Evolutionary conservation across 768 basidiomycete species (phyloP).

Genomic region (Lepiota venenata): DNA sequence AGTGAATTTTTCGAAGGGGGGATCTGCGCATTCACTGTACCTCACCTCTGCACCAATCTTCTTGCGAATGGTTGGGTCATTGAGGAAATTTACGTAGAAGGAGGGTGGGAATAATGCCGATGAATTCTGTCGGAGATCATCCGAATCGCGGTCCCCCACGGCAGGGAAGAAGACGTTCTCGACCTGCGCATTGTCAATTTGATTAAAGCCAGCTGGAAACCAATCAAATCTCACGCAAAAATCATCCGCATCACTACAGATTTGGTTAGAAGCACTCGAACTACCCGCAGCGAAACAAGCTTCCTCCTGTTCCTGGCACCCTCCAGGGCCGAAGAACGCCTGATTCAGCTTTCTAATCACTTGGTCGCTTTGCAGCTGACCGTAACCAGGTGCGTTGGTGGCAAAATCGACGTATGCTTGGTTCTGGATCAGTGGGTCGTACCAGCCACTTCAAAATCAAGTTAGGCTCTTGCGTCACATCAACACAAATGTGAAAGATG

Average conservation of each 20-base stretch:
- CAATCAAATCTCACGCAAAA: constrained; percentile 45
- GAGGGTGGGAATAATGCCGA: constrained; percentile 53
- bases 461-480: neutral
- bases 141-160: constrained; percentile 46
- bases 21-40: constrained; percentile 48
- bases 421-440: constrained; percentile 61
- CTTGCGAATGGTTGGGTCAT: constrained; percentile 27
- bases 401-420: constrained; percentile 60
- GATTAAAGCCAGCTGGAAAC: neutral
- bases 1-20: constrained; percentile 38
- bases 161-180: constrained; percentile 48
- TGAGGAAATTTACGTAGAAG: constrained; percentile 48
- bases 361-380: constrained; percentile 48
- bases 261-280: constrained; percentile 38
- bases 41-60: constrained; percentile 49
- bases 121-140: constrained; percentile 58
- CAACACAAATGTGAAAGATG: neutral
- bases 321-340: constrained; percentile 42
- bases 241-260: constrained; percentile 48
- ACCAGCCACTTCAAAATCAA: constrained; percentile 49
- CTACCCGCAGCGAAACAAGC: constrained; percentile 57
- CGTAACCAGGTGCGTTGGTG: constrained; percentile 61
- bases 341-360: constrained; percentile 45
- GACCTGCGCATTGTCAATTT: constrained; percentile 24
- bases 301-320: constrained; percentile 52